Conservation (phyloP, 331 rosid genomes). For the Ulmus americana region DNA sequence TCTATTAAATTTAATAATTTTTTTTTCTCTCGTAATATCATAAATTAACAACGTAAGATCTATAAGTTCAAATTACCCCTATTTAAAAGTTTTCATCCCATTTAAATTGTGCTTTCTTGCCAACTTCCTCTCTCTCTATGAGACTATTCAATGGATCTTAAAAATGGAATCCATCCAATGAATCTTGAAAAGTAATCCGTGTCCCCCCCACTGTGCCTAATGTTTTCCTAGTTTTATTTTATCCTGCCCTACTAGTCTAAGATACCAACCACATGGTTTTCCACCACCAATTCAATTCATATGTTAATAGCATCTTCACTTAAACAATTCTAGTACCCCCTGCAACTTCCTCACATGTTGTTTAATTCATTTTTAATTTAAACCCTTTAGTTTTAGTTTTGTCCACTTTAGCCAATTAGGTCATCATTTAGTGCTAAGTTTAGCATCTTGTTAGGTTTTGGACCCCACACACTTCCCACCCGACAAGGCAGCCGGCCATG, state of each 20-base stretch:
- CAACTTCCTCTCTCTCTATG: too few relatives aligned
- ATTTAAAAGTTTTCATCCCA: too few relatives aligned
- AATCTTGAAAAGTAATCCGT: constrained; percentile 20
- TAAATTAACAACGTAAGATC: too few relatives aligned
- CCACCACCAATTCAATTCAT: background rate
- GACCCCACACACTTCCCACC: constrained; percentile 12
- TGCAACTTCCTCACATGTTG: background rate
- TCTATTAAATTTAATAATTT: too few relatives aligned
- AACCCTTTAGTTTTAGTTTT: background rate
- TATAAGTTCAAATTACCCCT: too few relatives aligned
- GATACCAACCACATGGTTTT: too few relatives aligned
- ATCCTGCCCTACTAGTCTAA: background rate
- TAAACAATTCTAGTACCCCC: background rate
- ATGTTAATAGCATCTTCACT: background rate
- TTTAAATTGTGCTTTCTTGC: too few relatives aligned
- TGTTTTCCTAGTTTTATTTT: constrained; percentile 1
- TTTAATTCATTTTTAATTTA: background rate
- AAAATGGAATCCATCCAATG: too few relatives aligned
- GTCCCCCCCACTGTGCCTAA: constrained; percentile 16
- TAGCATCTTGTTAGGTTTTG: constrained; percentile 11
- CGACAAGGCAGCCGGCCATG: constrained; percentile 37
- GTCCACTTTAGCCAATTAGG: background rate
- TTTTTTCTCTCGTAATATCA: too few relatives aligned
- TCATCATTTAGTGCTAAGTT: background rate
- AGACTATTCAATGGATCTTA: too few relatives aligned